Base-by-base conservation (phyloP, 306 rosid genomes). In the Prunus campanulata region DNA sequence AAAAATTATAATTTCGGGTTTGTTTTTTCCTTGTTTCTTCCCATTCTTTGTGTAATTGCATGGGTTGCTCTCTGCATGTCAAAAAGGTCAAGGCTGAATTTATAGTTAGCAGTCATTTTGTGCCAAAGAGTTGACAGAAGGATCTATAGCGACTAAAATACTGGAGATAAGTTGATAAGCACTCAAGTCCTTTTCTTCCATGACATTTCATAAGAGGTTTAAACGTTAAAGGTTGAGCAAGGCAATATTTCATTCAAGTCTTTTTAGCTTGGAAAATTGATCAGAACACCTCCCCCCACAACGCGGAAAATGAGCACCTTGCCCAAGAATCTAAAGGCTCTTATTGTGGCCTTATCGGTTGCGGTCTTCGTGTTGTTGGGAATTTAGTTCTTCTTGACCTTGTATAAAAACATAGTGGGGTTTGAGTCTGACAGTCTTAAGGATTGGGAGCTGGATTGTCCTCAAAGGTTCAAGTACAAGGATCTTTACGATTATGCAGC, bases 381-480 rank as follows among this genome's bases (percentile, higher is more conserved):
- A 42, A 3, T 73, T 47, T 24, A 86, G 8, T 49, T 83, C 52
- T 11, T 15, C 30, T 16, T 67, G 4, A 67, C 68, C 5, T 22
- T 81, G 71, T 82, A 63, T 29, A 90, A 55, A 75, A 84, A 80
- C 65, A 29, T 75, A 77, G 27, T n/a, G 64, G 22, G 57, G 20
- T 15, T 52, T 18, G 67, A 30, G 20, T 78, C 69, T 73, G 90
- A 87, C 80, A 77, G 67, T 27, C 93, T 90, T 52, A 91, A 92
- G 75, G 88, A 88, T 9, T 92, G 93, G 97, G 97, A 92, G 54
- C 24, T 82, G 77, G 97, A 90, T 59, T 92, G 95, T 78, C 97
- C 97, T 66, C 97, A 79, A 71, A 82, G 93, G 65, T 85, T 88
- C 74, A 68, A 57, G 65, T 92, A 86, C 88, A 84, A 19, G 70